A percentile compares a stretch with the other conserved stretches of the same genome.
Evolutionary conservation across 2,329 filamentous ascomycete genomes (phyloP).

Genomic region (Colletotrichum lini): DNA sequence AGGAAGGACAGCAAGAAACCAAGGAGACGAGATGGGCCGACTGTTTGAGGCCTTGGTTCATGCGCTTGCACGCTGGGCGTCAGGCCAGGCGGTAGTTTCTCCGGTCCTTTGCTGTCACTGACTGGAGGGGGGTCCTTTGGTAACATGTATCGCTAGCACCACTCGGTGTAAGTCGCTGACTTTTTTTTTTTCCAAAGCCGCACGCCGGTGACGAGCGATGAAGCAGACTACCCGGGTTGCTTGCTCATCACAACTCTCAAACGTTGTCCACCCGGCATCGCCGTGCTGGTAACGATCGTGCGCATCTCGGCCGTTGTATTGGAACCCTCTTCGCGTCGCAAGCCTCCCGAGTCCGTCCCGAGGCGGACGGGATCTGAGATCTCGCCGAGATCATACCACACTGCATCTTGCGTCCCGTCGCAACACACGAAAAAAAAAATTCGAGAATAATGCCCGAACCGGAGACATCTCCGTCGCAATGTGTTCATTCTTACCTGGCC

Average conservation of each 20-base stretch:
- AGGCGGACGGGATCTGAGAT: constrained; percentile 7
- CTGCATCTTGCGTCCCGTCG: background rate
- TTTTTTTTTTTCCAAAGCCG: background rate
- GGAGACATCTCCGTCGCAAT: background rate
- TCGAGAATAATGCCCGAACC: background rate
- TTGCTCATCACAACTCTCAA: background rate
- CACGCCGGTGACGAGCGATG: background rate
- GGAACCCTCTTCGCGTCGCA: background rate
- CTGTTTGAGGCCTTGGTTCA: background rate
- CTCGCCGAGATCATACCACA: background rate
- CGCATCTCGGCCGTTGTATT: background rate
- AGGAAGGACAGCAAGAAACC: background rate
- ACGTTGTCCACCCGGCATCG: background rate
- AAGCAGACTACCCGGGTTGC: no score
- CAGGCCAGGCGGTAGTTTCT: background rate
- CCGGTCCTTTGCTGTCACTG: background rate
- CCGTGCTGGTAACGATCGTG: background rate
- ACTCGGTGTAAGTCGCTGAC: background rate
- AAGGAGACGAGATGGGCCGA: background rate
- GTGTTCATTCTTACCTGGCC: background rate
- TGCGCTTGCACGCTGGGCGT: constrained; percentile 4
- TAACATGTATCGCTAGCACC: background rate
- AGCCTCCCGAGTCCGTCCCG: background rate
- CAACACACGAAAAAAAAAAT: background rate
- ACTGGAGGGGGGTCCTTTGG: no score